Conservation (phyloP, 345 rosid genomes). For the Cardamine resedifolia region DNA sequence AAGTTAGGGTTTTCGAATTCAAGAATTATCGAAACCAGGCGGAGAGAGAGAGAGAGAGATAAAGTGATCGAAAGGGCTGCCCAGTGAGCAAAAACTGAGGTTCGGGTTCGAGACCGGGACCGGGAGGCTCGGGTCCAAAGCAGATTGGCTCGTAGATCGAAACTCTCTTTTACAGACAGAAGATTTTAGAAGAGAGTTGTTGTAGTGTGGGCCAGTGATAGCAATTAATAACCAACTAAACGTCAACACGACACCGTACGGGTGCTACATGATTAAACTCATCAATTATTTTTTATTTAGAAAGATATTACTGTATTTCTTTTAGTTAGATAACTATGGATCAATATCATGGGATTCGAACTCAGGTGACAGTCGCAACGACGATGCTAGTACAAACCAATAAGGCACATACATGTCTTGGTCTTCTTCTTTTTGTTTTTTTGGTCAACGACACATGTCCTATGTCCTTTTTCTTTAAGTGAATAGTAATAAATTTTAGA, state of each 20-base stretch:
- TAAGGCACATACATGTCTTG: neutral
- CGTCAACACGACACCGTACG: neutral
- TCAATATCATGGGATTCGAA: neutral
- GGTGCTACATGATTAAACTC: neutral
- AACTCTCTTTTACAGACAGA: neutral
- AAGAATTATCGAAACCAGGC: conserved; percentile 30
- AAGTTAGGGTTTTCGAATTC: conserved; percentile 44
- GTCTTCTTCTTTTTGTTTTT: neutral
- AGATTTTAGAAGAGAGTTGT: conserved; percentile 12
- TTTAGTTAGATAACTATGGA: neutral
- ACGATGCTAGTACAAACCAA: neutral
- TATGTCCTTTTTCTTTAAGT: too few species aligned
- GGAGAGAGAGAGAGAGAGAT: conserved; percentile 36
- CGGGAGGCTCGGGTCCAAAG: conserved; percentile 45
- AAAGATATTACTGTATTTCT: neutral
- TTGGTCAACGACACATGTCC: neutral
- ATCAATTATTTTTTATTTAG: neutral
- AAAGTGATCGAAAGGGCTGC: conserved; percentile 52
- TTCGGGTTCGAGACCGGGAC: conserved; percentile 31
- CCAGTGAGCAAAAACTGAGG: conserved; percentile 47
- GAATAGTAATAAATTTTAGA: too few species aligned
- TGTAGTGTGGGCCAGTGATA: neutral
- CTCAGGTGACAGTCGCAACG: neutral
- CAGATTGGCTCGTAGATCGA: conserved; percentile 1
- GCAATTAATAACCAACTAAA: conserved; percentile 17